Conservation (phyloP, 2,329 filamentous ascomycete genomes). For the Alternaria ventricosa region DNA sequence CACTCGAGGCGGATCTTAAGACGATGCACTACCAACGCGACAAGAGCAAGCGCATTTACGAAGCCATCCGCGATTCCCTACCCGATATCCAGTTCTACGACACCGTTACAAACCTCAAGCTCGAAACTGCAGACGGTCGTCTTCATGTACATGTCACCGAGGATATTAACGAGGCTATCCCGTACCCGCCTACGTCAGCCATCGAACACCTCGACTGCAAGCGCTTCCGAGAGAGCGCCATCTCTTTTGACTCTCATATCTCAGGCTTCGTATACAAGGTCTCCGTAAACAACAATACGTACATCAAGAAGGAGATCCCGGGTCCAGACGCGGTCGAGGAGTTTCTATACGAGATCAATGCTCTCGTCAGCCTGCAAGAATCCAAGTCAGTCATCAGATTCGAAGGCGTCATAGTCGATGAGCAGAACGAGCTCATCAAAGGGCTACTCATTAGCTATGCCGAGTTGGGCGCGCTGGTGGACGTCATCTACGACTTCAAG, state of each 20-base stretch:
- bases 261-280: conserved; percentile 99
- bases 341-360: conserved; percentile 97
- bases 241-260: conserved; percentile 89
- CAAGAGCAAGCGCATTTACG: conserved; percentile 91
- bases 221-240: conserved; percentile 72
- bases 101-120: conserved; percentile 92
- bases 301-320: conserved; percentile 98
- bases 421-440: conserved; percentile 75
- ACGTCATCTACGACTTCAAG: conserved; percentile 83
- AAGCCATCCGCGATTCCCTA: conserved; percentile 89
- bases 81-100: conserved; percentile 95
- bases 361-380: conserved; percentile 76
- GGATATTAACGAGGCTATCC: conserved; percentile 92
- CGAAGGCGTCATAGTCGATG: conserved; percentile 86
- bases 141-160: conserved; percentile 98
- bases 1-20: conserved; percentile 83
- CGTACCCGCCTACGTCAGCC: conserved; percentile 76
- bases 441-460: conserved; percentile 90
- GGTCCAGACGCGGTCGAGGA: conserved; percentile 95
- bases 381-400: conserved; percentile 83
- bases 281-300: conserved; percentile 68
- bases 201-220: conserved; percentile 71
- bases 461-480: conserved; percentile 84
- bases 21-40: conserved; percentile 83
- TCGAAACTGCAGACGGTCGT: conserved; percentile 85